These are phyloP conservation scores for Trichosanthes cucumerina DNA, from an alignment of 306 rosid species.

Conservation along the genomic window DNA sequence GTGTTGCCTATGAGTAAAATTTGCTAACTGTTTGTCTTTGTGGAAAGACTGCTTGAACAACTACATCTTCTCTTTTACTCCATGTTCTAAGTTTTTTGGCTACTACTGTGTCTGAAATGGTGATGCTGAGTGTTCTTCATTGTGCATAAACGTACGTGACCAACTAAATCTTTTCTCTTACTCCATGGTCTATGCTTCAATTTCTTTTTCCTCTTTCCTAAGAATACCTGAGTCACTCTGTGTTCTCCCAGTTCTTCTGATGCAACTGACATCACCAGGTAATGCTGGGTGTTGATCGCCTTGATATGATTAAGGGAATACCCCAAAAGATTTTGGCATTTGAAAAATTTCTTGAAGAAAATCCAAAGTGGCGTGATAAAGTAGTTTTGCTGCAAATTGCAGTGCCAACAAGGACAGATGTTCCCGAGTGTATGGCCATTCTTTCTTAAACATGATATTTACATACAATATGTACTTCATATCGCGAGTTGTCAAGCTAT, in stretches of 20 bases:
- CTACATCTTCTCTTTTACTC: neutral
- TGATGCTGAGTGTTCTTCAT: neutral
- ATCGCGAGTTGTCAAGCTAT: neutral
- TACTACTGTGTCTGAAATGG: neutral
- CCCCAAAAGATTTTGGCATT: conserved; percentile 93
- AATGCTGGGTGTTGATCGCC: conserved; percentile 94
- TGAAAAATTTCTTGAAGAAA: conserved; percentile 91
- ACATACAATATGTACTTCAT: neutral
- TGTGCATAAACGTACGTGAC: neutral
- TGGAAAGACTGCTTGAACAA: neutral
- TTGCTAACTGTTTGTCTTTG: neutral
- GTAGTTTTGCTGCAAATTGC: conserved; percentile 95
- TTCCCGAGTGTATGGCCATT: conserved; percentile 61
- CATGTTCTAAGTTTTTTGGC: neutral
- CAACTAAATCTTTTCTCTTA: neutral
- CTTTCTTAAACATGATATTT: neutral
- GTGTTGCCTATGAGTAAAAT: neutral
- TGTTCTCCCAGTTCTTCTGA: conserved; percentile 17
- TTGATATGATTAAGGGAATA: conserved; percentile 97
- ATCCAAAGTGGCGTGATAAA: conserved; percentile 78
- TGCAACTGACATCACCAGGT: conserved; percentile 47
- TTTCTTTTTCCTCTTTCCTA: neutral
- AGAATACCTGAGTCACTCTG: neutral
- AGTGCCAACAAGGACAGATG: conserved; percentile 90
- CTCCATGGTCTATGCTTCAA: neutral